Percentiles rank a stretch among this genome's conserved stretches.
These are phyloP conservation scores for Hyphochytrium catenoides DNA, from an alignment of 352 stramenopile genomes.

Conservation along the genomic window DNA sequence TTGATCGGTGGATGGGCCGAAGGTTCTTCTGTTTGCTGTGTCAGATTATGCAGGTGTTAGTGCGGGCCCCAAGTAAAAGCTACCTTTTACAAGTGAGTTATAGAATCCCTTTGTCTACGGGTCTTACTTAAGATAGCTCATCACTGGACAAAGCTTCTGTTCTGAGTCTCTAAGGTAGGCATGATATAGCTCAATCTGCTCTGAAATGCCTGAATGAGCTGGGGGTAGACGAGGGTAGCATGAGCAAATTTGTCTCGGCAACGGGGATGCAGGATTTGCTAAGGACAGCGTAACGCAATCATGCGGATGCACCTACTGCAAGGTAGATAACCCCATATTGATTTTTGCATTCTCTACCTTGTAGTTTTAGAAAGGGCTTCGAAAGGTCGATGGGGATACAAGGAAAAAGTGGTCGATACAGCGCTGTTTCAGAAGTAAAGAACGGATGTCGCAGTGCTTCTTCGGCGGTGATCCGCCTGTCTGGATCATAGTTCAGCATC, in stretches of 20 bases:
- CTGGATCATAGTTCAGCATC: conserved; percentile 41
- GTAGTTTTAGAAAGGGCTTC: too few species aligned
- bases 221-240: too few species aligned
- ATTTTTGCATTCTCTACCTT: too few species aligned
- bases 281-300: too few species aligned
- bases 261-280: conserved; percentile 20
- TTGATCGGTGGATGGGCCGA: conserved; percentile 49
- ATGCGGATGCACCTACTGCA: too few species aligned
- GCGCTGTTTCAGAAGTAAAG: conserved; percentile 16
- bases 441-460: conserved; percentile 51
- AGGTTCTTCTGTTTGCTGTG: conserved; percentile 51
- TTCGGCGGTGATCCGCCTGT: conserved; percentile 40
- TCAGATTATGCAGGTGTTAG: too few species aligned
- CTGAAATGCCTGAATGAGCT: too few species aligned
- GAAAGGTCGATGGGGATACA: conserved; percentile 49
- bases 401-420: conserved; percentile 15
- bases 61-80: not conserved
- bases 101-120: not conserved
- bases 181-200: conserved; percentile 50
- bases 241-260: conserved; percentile 15
- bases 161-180: conserved; percentile 45
- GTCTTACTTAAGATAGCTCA: conserved; percentile 51
- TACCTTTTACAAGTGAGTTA: not conserved
- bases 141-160: conserved; percentile 47
- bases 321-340: conserved; percentile 49